These are phyloP conservation scores for Cercospora citrullina DNA, from an alignment of 2,329 filamentous ascomycete genomes.

Conservation along the genomic window DNA sequence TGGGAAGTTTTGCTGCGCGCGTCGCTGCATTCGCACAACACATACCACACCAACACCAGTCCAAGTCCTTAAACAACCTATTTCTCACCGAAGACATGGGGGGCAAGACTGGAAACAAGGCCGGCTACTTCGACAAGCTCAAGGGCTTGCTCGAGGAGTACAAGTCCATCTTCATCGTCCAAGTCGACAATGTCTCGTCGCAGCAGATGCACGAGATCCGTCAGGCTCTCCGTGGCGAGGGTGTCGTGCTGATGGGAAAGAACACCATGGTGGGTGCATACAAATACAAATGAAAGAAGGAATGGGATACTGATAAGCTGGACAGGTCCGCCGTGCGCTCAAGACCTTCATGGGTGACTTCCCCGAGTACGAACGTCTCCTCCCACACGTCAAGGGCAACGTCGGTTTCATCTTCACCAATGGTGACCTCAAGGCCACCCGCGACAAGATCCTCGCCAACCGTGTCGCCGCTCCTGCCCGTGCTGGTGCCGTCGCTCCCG, in stretches of 20 bases:
- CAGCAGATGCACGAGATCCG: constrained; percentile 99
- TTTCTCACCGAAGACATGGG: constrained; percentile 42
- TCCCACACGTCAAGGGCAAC: constrained; percentile 95
- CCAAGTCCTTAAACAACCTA: constrained; percentile 38
- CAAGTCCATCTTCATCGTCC: constrained; percentile 88
- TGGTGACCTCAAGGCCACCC: constrained; percentile 83
- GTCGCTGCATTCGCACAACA: constrained; percentile 5
- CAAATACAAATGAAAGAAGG: not conserved
- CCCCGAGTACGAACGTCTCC: constrained; percentile 97
- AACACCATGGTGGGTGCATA: constrained; percentile 86
- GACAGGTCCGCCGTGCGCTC: constrained; percentile 87
- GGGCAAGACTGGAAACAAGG: constrained; percentile 85
- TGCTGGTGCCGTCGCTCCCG: constrained; percentile 93
- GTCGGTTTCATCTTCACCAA: constrained; percentile 99
- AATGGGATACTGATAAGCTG: constrained; percentile 16
- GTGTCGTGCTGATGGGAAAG: constrained; percentile 98
- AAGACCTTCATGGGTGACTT: constrained; percentile 88
- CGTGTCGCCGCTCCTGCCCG: constrained; percentile 96
- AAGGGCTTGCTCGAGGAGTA: constrained; percentile 95
- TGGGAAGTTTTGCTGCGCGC: constrained; percentile 3
- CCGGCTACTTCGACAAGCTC: constrained; percentile 99
- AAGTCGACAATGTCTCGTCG: constrained; percentile 94
- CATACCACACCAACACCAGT: constrained; percentile 15
- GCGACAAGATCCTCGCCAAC: constrained; percentile 94
- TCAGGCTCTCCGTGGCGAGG: constrained; percentile 82